A percentile compares a stretch with the other conserved stretches of the same genome.
Conservation (phyloP, 805 yeast species). For the Yamadazyma sp. region DNA sequence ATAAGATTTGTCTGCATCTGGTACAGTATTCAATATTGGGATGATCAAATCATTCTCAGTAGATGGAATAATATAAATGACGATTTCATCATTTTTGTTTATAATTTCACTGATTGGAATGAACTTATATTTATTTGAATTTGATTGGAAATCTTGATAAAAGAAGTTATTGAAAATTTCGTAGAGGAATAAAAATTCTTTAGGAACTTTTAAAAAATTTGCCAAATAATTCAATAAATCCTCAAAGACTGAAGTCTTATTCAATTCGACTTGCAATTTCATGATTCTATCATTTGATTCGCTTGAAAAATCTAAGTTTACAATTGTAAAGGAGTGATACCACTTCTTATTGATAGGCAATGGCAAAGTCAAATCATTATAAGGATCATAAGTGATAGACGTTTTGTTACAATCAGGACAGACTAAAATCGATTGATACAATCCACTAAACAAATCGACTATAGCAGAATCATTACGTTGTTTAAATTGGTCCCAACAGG, state of each 20-base stretch:
- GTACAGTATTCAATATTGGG: conserved; percentile 54
- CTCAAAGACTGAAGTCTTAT: conserved; percentile 58
- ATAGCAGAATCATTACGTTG: conserved; percentile 81
- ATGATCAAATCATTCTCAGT: conserved; percentile 43
- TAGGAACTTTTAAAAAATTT: conserved; percentile 34
- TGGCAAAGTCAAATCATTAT: conserved; percentile 84
- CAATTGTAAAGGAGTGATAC: conserved; percentile 60
- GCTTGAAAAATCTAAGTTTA: conserved; percentile 44
- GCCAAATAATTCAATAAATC: conserved; percentile 65
- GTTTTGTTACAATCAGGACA: conserved; percentile 83
- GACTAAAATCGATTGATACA: conserved; percentile 83
- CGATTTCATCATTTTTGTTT: conserved; percentile 56
- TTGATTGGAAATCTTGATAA: conserved; percentile 62
- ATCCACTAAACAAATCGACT: conserved; percentile 82
- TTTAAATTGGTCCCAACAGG: conserved; percentile 79
- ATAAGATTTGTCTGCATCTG: conserved; percentile 34
- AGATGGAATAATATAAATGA: conserved; percentile 56
- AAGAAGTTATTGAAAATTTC: conserved; percentile 62
- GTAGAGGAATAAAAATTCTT: conserved; percentile 27
- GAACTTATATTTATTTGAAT: conserved; percentile 52
- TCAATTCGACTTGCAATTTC: conserved; percentile 68
- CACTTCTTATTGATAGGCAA: conserved; percentile 75
- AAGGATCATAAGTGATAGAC: conserved; percentile 91
- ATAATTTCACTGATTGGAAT: conserved; percentile 69
- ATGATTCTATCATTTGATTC: conserved; percentile 15